Percentiles rank a stretch among this genome's conserved stretches.
phyloP scores from a whole-genome alignment of 2,329 filamentous ascomycete species.

The Rhynchosporium agropyri region DNA sequence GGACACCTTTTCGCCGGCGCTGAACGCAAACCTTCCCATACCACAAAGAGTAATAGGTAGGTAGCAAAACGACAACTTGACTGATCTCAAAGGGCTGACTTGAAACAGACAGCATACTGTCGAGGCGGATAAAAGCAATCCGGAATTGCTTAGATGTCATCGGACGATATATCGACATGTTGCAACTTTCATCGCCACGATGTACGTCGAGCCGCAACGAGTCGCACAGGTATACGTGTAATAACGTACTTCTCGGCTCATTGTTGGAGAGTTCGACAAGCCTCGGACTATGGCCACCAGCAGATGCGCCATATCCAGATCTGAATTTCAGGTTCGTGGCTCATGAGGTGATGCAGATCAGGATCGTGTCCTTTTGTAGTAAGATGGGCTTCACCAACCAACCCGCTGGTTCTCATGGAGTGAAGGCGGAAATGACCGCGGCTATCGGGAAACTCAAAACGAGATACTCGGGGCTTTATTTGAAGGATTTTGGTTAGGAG shows the following conservation, averaged over 20 bases:
- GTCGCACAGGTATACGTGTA: conserved; percentile 23
- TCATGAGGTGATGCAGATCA: conserved; percentile 19
- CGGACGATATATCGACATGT: conserved; percentile 40
- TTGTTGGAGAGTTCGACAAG: conserved; percentile 23
- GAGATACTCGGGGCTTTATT: conserved; percentile 19
- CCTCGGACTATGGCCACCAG: conserved; percentile 22
- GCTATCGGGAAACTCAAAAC: conserved; percentile 20
- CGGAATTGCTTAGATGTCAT: conserved; percentile 39
- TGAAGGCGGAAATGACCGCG: conserved; percentile 23
- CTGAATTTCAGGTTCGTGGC: conserved; percentile 20
- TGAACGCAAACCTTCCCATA: conserved; percentile 25
- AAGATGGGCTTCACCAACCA: conserved; percentile 25
- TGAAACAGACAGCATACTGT: conserved; percentile 16
- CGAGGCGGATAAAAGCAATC: conserved; percentile 28
- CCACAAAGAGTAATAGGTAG: conserved; percentile 24
- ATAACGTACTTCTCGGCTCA: conserved; percentile 23
- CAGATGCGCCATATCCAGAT: conserved; percentile 20
- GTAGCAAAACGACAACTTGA: background rate
- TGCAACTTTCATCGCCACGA: conserved; percentile 19
- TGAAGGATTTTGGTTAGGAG: conserved; percentile 21
- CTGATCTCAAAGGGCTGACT: background rate
- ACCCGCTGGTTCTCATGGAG: conserved; percentile 21
- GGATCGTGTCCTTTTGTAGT: conserved; percentile 19
- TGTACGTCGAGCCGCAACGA: conserved; percentile 22
- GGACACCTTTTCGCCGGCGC: conserved; percentile 12